Evolutionary conservation across 176 grass and related monocot species (phyloP).

Genomic region (Luzula sylvatica): DNA sequence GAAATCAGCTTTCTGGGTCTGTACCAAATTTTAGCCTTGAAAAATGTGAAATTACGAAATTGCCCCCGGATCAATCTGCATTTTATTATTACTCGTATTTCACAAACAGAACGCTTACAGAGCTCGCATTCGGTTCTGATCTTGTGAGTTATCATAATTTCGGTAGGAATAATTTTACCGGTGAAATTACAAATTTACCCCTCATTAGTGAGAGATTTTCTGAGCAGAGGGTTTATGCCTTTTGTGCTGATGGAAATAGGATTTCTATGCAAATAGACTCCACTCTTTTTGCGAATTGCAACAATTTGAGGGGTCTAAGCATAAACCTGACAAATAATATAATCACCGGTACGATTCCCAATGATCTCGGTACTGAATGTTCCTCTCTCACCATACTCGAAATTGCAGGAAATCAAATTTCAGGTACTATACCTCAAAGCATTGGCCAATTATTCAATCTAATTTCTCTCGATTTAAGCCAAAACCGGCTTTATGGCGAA

Average conservation of each 20-base stretch:
- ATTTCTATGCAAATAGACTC: conserved; percentile 34
- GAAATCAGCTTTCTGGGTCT: conserved; percentile 53
- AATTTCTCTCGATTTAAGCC: conserved; percentile 72
- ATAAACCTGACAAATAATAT: conserved; percentile 74
- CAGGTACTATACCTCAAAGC: conserved; percentile 63
- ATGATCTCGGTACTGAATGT: conserved; percentile 60
- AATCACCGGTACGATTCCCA: conserved; percentile 41
- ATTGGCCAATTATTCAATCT: conserved; percentile 57
- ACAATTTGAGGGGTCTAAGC: conserved; percentile 50
- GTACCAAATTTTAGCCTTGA: conserved; percentile 41
- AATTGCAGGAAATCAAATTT: conserved; percentile 60
- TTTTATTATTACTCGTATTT: conserved; percentile 56
- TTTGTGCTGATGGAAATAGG: conserved; percentile 62
- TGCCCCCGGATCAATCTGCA: conserved; percentile 34
- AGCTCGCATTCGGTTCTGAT: conserved; percentile 20
- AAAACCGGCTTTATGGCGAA: conserved; percentile 47
- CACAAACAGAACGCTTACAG: conserved; percentile 29
- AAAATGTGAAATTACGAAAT: conserved; percentile 35
- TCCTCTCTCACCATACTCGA: conserved; percentile 51
- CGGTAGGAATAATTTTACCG: conserved; percentile 76
- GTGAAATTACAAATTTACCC: conserved; percentile 37
- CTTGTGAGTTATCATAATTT: conserved; percentile 79
- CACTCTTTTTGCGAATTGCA: conserved; percentile 49
- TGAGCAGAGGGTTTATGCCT: conserved; percentile 66
- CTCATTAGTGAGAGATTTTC: conserved; percentile 39